Evolutionary conservation across 768 basidiomycete species (phyloP), one percentile per base, ranked within the genome.

Genomic region (Phanerochaete sordida): DNA sequence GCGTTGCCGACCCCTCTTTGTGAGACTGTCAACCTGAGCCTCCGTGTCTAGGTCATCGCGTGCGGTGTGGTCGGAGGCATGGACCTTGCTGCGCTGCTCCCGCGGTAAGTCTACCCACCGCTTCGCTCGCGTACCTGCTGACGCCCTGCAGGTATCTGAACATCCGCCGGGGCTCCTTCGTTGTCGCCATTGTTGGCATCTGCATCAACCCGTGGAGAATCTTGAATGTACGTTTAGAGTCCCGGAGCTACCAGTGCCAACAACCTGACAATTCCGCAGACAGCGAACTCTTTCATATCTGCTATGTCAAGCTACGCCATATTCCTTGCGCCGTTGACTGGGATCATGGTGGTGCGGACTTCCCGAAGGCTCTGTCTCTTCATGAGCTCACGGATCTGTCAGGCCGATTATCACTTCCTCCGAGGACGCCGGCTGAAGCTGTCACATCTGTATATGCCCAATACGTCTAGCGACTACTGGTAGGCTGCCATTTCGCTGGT

Each of bases 41-140:
- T n/a, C n/a, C n/a, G 11, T 23, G 45, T 9, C 35, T 24, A 70
- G 69, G 61, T 71, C 21, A 70, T 71, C 24, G 72, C 71, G 12
- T 71, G 69, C 44, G 72, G 70, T 3, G 69, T 73, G 1, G 73
- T 74, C 16, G 73, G 73, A 2, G 73, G 72, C 12, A 74, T 73
- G 69, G 72, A 74, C 52, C 62, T 73, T 3, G 67, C 73, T 15
- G 70, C 72, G 1, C 51, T 74, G 1, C 50, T 71, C 0, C 73
- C 73, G 2, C 30, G 51, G 65, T 68, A 30, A 9, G 8, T 4
- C 11, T 9, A 43, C 39, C n/a, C n/a, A n/a, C n/a, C n/a, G n/a
- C n/a, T n/a, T n/a, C n/a, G n/a, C n/a, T n/a, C n/a, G n/a, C n/a
- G n/a, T n/a, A n/a, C n/a, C n/a, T n/a, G n/a, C n/a, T n/a, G n/a